phyloP scores from a whole-genome alignment of 345 rosid species.

The Rhodamnia rubescens region DNA sequence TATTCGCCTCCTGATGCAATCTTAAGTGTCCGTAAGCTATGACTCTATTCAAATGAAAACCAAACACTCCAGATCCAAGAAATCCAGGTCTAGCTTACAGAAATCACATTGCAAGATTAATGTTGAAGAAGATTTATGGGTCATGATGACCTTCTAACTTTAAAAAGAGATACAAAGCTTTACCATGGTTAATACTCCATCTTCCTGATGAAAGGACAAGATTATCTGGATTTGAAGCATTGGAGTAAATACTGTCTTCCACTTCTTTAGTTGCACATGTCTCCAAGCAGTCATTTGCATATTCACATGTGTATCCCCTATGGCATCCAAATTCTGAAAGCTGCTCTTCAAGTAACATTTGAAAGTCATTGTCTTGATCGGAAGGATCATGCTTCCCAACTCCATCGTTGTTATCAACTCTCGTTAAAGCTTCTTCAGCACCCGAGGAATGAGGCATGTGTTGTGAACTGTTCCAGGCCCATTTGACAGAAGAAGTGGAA shows the following conservation, averaged over 20 bases:
- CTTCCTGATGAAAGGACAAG: constrained; percentile 58
- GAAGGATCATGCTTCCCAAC: constrained; percentile 1
- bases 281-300: constrained; percentile 18
- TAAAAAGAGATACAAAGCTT: not conserved
- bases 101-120: not conserved
- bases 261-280: constrained; percentile 33
- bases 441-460: not conserved
- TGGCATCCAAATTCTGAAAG: constrained; percentile 13
- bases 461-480: constrained; percentile 1
- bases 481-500: constrained; percentile 14
- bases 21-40: not conserved
- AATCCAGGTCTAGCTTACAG: not conserved
- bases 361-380: not conserved
- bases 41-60: not conserved
- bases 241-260: constrained; percentile 20
- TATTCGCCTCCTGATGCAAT: not conserved
- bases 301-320: constrained; percentile 12
- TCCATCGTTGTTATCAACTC: not conserved
- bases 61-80: not conserved
- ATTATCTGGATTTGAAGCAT: constrained; percentile 19
- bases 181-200: constrained; percentile 52
- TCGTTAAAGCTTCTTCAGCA: not conserved
- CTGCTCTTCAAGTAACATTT: constrained; percentile 9
- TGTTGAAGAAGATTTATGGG: not conserved
- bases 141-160: not conserved